phyloP scores from a whole-genome alignment of 495 filamentous ascomycete genomes.

The Peziza echinospora region DNA sequence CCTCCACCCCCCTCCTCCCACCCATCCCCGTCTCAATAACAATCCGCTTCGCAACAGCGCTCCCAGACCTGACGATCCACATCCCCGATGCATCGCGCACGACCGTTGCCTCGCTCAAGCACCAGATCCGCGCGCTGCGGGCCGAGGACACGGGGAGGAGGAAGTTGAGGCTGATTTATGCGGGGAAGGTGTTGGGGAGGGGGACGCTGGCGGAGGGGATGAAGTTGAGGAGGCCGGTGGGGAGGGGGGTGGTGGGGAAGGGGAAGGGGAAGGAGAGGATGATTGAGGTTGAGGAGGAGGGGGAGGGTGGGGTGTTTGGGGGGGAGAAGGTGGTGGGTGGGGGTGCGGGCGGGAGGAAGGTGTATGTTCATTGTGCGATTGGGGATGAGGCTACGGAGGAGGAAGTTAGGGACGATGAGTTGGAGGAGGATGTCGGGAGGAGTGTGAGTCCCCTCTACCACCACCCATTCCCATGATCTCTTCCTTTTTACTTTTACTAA shows the following conservation, averaged over 20 bases:
- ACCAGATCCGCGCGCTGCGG: conserved; percentile 54
- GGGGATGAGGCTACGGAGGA: conserved; percentile 43
- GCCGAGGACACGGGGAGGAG: conserved; percentile 35
- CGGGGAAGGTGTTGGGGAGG: conserved; percentile 65
- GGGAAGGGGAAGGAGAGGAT: conserved; percentile 21
- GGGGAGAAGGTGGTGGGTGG: conserved; percentile 4
- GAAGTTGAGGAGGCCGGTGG: conserved; percentile 25
- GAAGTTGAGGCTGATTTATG: conserved; percentile 68
- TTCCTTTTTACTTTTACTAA: not conserved
- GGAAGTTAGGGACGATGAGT: conserved; percentile 50
- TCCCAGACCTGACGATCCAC: conserved; percentile 64
- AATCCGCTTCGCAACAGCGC: conserved; percentile 68
- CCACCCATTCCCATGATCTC: too few species aligned
- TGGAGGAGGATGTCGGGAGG: conserved; percentile 31
- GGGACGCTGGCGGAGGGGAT: conserved; percentile 25
- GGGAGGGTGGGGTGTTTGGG: conserved; percentile 3
- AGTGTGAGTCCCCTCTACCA: conserved; percentile 1
- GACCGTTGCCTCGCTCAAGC: conserved; percentile 54
- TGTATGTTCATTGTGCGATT: conserved; percentile 83
- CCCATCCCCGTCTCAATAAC: conserved; percentile 41
- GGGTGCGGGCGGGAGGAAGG: conserved; percentile 19
- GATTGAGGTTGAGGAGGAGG: conserved; percentile 11
- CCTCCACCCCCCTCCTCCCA: conserved; percentile 17
- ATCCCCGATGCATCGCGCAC: conserved; percentile 43
- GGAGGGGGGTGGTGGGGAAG: conserved; percentile 14